Evolutionary conservation across 805 yeast species (phyloP).

Genomic region (Ogataea kodamae): DNA sequence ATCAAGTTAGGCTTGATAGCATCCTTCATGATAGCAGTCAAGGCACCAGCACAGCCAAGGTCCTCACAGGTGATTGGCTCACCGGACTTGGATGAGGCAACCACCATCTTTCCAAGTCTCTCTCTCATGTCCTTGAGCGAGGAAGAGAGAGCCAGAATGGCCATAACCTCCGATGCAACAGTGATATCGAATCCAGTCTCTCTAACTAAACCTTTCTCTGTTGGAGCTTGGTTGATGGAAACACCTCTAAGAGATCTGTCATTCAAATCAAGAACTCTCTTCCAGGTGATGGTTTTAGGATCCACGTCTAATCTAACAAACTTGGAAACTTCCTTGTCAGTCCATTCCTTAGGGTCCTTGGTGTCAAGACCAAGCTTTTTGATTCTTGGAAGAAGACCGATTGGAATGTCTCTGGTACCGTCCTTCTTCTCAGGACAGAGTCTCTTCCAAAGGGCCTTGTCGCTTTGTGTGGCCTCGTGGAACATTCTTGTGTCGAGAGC

Average conservation of each 20-base stretch:
- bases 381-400: slow-evolving; percentile 73
- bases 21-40: slow-evolving; percentile 91
- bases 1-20: slow-evolving; percentile 94
- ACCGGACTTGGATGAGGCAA: slow-evolving; percentile 73
- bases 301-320: slow-evolving; percentile 87
- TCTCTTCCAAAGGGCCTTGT: slow-evolving; percentile 75
- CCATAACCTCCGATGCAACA: slow-evolving; percentile 96
- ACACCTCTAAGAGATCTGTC: slow-evolving; percentile 88
- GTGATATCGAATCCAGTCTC: slow-evolving; percentile 93
- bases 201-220: slow-evolving; percentile 85
- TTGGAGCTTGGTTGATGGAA: slow-evolving; percentile 87
- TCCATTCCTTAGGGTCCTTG: slow-evolving; percentile 76
- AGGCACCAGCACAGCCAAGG: slow-evolving; percentile 92
- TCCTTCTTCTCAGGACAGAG: slow-evolving; percentile 77
- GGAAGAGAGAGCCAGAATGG: slow-evolving; percentile 81
- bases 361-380: slow-evolving; percentile 76
- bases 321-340: slow-evolving; percentile 65
- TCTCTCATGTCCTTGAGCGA: slow-evolving; percentile 79
- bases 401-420: slow-evolving; percentile 74
- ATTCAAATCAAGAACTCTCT: slow-evolving; percentile 91
- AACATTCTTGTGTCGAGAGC: slow-evolving; percentile 96
- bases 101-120: slow-evolving; percentile 85
- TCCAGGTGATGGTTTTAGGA: slow-evolving; percentile 85
- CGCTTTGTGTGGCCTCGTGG: slow-evolving; percentile 83
- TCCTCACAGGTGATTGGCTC: slow-evolving; percentile 92